Evolutionary conservation across 2,329 filamentous ascomycete genomes (phyloP), one percentile per base, ranked within the genome.

Genomic region (Fusarium pilosicola): DNA sequence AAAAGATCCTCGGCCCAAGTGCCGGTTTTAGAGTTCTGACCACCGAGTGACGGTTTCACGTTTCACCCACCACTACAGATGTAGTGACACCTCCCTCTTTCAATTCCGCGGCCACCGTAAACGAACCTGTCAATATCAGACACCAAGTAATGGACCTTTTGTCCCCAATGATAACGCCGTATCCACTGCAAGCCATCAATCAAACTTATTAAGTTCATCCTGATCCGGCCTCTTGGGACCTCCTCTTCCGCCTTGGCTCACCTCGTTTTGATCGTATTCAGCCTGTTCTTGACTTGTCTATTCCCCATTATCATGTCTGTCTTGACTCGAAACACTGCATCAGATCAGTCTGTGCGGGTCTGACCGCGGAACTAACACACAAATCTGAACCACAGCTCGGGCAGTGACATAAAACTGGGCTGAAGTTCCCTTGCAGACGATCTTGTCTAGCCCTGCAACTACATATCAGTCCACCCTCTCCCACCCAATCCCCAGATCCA

Each of bases 401-500:
- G 20, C 38, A 36, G 38, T 56, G 58, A 44, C 38, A 62, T 38
- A 36, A 36, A 26, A 30, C 51, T 34, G 32, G 51, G 30, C 32
- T 44, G 28, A 44, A 44, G 20, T 14, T 42, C 51, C 32, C 49
- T 44, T 61, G 58, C 28, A 42, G 48, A 34, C 15, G 48, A 56
- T 56, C 48, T 41, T 56, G 28, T 62, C 30, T 36, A 41, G 38
- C 30, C 32, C 38, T 42, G 54, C 38, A 34, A 54, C 6, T 56
- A 45, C 52, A 62, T 57, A 62, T 60, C 54, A 60, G 32, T 34
- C 42, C 49, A 54, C 54, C n/a, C 26, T 59, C 52, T 38, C 55
- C 34, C 55, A 39, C 26, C 18, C 14, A 32, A 22, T 58, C 49
- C 30, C 59, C 59, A 58, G 38, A 56, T 34, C 22, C 36, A 56